These are phyloP conservation scores for Neltuma alba DNA, from an alignment of 306 rosid species.

Conservation along the genomic window DNA sequence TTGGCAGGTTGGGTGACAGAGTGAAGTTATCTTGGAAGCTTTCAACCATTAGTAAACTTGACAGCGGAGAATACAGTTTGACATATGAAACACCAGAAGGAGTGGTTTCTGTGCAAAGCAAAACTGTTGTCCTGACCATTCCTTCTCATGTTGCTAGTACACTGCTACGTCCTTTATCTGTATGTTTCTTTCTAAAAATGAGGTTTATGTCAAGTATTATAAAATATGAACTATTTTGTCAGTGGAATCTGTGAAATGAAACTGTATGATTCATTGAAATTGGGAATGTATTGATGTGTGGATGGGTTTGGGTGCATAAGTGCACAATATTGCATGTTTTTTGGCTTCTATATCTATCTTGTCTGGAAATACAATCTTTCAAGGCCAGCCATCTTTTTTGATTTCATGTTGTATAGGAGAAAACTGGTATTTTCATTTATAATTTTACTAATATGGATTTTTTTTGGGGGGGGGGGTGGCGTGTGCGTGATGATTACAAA, in stretches of 20 bases:
- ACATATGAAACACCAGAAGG: conserved; percentile 94
- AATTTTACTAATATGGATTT: conserved; percentile 17
- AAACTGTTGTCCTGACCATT: conserved; percentile 84
- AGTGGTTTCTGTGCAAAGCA: conserved; percentile 68
- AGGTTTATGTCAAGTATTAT: conserved; percentile 24
- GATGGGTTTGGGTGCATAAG: background rate
- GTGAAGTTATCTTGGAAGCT: conserved; percentile 95
- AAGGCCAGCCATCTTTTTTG: background rate
- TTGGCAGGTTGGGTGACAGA: conserved; percentile 78
- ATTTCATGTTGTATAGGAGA: background rate
- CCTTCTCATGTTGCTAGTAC: conserved; percentile 85
- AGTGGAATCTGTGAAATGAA: conserved; percentile 26
- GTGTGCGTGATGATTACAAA: conserved; percentile 1
- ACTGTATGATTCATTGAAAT: conserved; percentile 27
- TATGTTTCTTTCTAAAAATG: conserved; percentile 51
- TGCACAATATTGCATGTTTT: background rate
- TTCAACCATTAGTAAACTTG: conserved; percentile 69
- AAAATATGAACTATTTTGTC: conserved; percentile 18
- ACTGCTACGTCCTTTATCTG: conserved; percentile 81
- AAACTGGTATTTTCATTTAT: conserved; percentile 12
- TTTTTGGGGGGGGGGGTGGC: conserved; percentile 1
- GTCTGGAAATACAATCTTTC: conserved; percentile 4
- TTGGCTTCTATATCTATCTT: background rate
- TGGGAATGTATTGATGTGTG: background rate
- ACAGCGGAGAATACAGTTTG: conserved; percentile 70